Evolutionary conservation across 495 filamentous ascomycete species (phyloP), one percentile per base, ranked within the genome.

Genomic region (Penicillium macrosclerotiorum): DNA sequence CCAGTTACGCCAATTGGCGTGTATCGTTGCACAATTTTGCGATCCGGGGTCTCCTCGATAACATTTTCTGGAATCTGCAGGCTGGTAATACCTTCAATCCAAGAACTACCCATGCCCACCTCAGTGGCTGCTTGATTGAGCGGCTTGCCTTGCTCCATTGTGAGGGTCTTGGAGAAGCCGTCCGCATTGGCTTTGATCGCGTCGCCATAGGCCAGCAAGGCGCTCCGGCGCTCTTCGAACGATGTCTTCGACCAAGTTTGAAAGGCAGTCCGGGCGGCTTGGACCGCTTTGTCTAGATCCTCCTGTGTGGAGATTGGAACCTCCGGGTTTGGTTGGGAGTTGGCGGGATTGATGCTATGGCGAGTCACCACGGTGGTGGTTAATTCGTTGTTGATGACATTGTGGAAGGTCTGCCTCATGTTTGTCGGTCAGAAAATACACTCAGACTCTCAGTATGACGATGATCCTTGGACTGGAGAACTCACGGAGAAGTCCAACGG

Each of bases 61-160:
- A 63, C 47, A 8, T 49, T 60, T 6, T 51, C 45, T 3, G 58
- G 50, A 17, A 71, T 45, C 14, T 55, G 38, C 8, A 73, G 46
- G 0, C 36, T 45, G 14, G 17, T 51, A 7, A 68, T 16, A 3
- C 35, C 45, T 0, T 60, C 55, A 26, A 60, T 42, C 62, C 64
- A 69, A 0, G 6, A 19, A 14, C 53, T 4, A 2, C 56, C 53
- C 53, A 61, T 56, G 4, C 33, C 55, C 0, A 71, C 40, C 32
- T 73, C 69, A 2, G 24, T 19, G 2, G 44, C 13, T 14, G 60
- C 40, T 32, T 65, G 59, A 16, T 12, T 43, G 11, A 69, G 47
- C 0, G 80, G 79, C 57, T 85, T 84, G 37, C 82, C 82, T 14
- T 75, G 70, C 54, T 85, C 82, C 41, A 67, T 64, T 14, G 68